These are phyloP conservation scores for Boletus fagicola DNA, from an alignment of 768 basidiomycete species.

Conservation along the genomic window DNA sequence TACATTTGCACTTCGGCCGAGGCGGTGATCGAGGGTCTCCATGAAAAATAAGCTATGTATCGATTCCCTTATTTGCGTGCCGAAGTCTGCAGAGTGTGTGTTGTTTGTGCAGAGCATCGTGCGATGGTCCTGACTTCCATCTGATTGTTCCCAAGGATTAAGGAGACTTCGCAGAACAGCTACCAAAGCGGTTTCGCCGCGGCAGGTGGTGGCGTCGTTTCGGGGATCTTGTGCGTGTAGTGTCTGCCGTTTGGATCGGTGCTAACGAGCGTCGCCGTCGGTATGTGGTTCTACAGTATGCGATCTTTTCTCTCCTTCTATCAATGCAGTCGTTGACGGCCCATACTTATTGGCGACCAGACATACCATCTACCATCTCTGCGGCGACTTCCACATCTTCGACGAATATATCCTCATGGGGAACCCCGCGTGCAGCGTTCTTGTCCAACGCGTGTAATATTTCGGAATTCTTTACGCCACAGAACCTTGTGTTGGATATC, in stretches of 20 bases:
- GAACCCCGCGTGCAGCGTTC: constrained; percentile 44
- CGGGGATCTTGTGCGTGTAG: constrained; percentile 47
- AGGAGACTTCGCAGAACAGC: constrained; percentile 32
- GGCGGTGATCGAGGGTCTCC: too few relatives aligned
- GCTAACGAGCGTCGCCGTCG: constrained; percentile 16
- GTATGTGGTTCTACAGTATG: constrained; percentile 52
- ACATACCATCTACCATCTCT: constrained; percentile 37
- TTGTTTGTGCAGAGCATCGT: too few relatives aligned
- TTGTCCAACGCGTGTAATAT: constrained; percentile 45
- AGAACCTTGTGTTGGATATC: constrained; percentile 54
- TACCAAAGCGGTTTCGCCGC: constrained; percentile 21
- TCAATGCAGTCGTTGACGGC: constrained; percentile 7
- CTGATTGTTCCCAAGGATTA: constrained; percentile 24
- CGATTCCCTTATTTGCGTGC: too few relatives aligned
- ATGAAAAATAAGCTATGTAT: too few relatives aligned
- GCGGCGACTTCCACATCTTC: constrained; percentile 32
- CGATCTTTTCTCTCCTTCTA: constrained; percentile 15
- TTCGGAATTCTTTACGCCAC: constrained; percentile 43
- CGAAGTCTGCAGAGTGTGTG: too few relatives aligned
- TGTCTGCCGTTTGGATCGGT: neutral
- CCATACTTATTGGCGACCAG: constrained; percentile 33
- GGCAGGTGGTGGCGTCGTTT: constrained; percentile 54
- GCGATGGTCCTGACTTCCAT: too few relatives aligned
- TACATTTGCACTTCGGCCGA: too few relatives aligned
- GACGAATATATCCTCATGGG: constrained; percentile 43